Base-by-base conservation (phyloP, 1,284 basidiomycete genomes). In the Vanrija pseudolonga region DNA sequence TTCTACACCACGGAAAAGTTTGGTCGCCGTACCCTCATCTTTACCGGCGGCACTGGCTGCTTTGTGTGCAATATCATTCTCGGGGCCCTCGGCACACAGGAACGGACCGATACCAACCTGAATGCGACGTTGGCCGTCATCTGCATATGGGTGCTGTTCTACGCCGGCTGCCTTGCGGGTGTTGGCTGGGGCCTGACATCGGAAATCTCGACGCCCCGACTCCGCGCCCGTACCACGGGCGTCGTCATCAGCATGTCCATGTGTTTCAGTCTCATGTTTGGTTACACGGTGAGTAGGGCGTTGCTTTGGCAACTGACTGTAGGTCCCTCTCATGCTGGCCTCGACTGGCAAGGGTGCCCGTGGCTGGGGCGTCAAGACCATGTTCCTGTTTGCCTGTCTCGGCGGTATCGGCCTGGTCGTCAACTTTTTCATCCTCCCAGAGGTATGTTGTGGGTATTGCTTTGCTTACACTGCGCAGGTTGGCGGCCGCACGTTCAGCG, bases 1-100 rank as follows among this genome's bases (percentile, higher is more conserved):
- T 74, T 73, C 67, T 65, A 65, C 36, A 49, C 74, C n/a, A 66
- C 74, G 51, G 68, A 73, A 41, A 60, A 66, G 8, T 67, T 70
- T 51, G 72, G 74, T 6, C 68, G 76, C 24, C 67, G 76, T 28
- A 65, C 70, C 0, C 51, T 74, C 7, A 62, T 77, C 12, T 61
- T 77, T 19, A 57, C 46, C 19, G 72, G 68, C 23, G 69, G 68
- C 42, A 32, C 32, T 9, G 32, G 32, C 36, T 51, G 65, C 8
- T 61, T 69, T 47, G 68, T 70, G 65, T 61, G 63, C 26, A 61
- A 74, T 50, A 57, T 71, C 49, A 62, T 65, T 46, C 43, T 61
- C n/a, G 60, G 57, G 4, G 47, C 50, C 12, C 22, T 59, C 8
- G 60, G 60, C 7, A 45, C 56, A 3, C n/a, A 52, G 45, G 39